Percentiles rank a stretch among this genome's conserved stretches.
phyloP scores from a whole-genome alignment of 2,329 filamentous ascomycete species.

The Colletotrichum theobromicola region DNA sequence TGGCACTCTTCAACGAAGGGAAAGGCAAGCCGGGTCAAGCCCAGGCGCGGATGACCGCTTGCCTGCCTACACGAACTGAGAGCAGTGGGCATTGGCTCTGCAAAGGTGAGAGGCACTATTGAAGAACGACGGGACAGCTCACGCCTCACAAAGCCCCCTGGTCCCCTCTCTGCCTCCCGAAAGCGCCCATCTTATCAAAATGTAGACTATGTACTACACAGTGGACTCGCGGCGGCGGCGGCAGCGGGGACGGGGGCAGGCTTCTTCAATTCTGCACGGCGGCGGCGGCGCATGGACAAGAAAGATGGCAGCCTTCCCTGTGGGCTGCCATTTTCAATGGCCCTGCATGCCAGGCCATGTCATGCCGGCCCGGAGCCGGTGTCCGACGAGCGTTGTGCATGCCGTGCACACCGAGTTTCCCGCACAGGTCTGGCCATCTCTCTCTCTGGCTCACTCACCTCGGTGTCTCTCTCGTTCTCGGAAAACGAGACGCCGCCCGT shows the following conservation, averaged over 20 bases:
- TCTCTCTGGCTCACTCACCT: neutral
- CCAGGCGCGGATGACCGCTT: neutral
- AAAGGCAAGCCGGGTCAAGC: neutral
- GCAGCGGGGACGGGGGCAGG: neutral
- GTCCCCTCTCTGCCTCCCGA: neutral
- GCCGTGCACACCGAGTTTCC: conserved; percentile 7
- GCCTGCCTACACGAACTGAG: neutral
- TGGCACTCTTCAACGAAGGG: neutral
- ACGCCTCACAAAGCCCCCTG: neutral
- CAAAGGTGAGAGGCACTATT: neutral
- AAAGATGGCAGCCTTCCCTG: neutral
- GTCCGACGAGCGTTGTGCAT: conserved; percentile 4
- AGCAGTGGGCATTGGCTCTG: neutral
- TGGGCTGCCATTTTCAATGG: neutral
- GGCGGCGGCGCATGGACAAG: neutral
- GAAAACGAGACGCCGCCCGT: neutral
- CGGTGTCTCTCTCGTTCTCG: neutral
- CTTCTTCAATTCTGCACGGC: neutral
- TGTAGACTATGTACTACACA: neutral
- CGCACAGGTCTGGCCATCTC: neutral
- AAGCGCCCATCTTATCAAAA: neutral
- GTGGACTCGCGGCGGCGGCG: neutral
- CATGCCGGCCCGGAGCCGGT: conserved; percentile 1
- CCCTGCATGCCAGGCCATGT: neutral
- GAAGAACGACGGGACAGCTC: neutral